phyloP scores from a whole-genome alignment of 805 yeast species.

The Saturnispora dispora region DNA sequence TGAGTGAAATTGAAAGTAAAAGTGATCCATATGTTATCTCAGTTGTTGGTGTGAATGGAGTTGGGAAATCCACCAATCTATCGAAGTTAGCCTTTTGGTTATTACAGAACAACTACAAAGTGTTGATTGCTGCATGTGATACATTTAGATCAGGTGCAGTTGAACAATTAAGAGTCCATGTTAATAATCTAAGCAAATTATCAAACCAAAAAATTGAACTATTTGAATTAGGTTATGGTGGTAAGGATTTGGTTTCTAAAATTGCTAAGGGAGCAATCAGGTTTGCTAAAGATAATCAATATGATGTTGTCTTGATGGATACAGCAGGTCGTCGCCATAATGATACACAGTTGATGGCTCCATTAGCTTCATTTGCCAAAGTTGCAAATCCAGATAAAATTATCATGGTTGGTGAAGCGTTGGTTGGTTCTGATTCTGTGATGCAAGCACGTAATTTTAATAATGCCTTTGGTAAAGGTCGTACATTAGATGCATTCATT shows the following conservation, averaged over 20 bases:
- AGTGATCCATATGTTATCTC: slow-evolving; percentile 84
- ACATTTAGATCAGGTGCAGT: slow-evolving; percentile 98
- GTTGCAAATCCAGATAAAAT: slow-evolving; percentile 94
- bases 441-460: slow-evolving; percentile 91
- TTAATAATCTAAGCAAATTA: slow-evolving; percentile 65
- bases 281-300: slow-evolving; percentile 57
- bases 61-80: slow-evolving; percentile 91
- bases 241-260: slow-evolving; percentile 86
- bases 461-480: slow-evolving; percentile 77
- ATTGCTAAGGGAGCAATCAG: slow-evolving; percentile 88
- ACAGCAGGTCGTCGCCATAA: slow-evolving; percentile 98
- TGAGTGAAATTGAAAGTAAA: slow-evolving; percentile 55
- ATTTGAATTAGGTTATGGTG: slow-evolving; percentile 93
- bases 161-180: slow-evolving; percentile 94
- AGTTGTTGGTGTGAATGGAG: slow-evolving; percentile 97
- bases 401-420: slow-evolving; percentile 97
- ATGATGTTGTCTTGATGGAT: slow-evolving; percentile 85
- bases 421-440: slow-evolving; percentile 95
- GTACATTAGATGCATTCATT: slow-evolving; percentile 81
- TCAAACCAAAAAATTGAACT: slow-evolving; percentile 58
- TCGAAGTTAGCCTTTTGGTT: slow-evolving; percentile 95
- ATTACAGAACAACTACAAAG: slow-evolving; percentile 77
- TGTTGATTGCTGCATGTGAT: slow-evolving; percentile 92
- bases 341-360: slow-evolving; percentile 91
- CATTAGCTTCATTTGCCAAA: slow-evolving; percentile 87